Evolutionary conservation across 2,329 filamentous ascomycete species (phyloP), one percentile per base, ranked within the genome.

Genomic region (Aspergillus aculeatus): DNA sequence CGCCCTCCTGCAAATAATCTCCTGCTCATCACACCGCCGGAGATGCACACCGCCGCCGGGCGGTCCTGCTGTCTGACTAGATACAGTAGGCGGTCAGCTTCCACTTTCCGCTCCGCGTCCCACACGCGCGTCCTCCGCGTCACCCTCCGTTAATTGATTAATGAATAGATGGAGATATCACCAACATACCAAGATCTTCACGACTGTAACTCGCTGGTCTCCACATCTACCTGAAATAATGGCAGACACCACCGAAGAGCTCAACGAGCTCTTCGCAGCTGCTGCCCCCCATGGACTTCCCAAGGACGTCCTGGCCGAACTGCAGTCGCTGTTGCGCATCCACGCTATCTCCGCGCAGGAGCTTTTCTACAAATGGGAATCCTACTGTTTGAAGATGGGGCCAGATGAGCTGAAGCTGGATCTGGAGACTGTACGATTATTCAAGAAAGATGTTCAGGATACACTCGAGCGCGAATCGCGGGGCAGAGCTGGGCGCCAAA

Each of bases 321-420:
- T 99, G 66, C 84, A 89, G 72, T 96, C 92, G 60, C 96, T 96
- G 73, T 84, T 95, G 79, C 87, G 89, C 57, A 82, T 98, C 61
- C 91, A 97, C 77, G 87, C 86, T 51, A 84, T 98, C 62, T 86
- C 87, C 16, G 83, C 88, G 35, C 88, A 98, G 74, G 95, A 98
- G 73, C 82, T 98, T 26, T 97, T 92, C 77, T 97, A 92, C 86
- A 98, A 98, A 83, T 99, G 95, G 95, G 95, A 99, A 76, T 94
- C 92, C 0, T 98, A 97, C 82, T 93, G 90, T 76, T 89, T 99
- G 73, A 96, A 94, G 77, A 92, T 98, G 88, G 91, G 93, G 24
- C 80, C 86, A 51, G 91, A 96, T 58, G 89, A 92, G 59, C 87
- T 88, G 62, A 87, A 83, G 61, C 78, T 91, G 62, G 86, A 89